phyloP scores from a whole-genome alignment of 345 rosid genomes.

The Hevea brasiliensis region DNA sequence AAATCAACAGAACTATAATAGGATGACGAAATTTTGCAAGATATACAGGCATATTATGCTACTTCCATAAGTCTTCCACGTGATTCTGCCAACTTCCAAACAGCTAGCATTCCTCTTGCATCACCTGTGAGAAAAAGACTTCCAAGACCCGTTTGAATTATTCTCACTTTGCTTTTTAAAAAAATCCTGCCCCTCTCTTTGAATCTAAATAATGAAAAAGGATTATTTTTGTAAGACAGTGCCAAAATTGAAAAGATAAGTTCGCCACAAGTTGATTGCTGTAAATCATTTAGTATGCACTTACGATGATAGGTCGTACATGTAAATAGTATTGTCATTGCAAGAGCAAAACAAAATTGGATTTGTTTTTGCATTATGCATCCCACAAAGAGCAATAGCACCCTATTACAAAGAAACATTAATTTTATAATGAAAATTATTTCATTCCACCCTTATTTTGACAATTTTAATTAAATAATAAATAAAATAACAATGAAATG shows the following conservation, averaged over 20 bases:
- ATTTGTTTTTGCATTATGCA: too few relatives aligned
- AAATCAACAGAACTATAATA: too few relatives aligned
- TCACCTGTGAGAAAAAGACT: constrained; percentile 56
- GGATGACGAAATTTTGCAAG: too few relatives aligned
- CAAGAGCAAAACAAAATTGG: too few relatives aligned
- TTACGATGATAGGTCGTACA: constrained; percentile 17
- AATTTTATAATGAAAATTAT: too few relatives aligned
- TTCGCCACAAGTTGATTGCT: too few relatives aligned
- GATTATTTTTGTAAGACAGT: too few relatives aligned
- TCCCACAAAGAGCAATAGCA: too few relatives aligned
- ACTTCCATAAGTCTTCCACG: not conserved
- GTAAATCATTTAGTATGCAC: not conserved
- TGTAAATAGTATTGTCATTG: constrained; percentile 8
- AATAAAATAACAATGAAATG: too few relatives aligned
- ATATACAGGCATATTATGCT: not conserved
- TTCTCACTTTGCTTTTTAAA: too few relatives aligned
- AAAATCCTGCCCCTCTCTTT: constrained; percentile 51
- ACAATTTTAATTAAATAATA: too few relatives aligned
- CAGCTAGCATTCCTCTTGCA: constrained; percentile 37
- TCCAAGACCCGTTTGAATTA: constrained; percentile 38
- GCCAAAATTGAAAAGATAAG: not conserved
- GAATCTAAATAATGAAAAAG: constrained; percentile 26
- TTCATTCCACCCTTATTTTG: constrained; percentile 15
- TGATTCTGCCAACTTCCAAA: constrained; percentile 34
- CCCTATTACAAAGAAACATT: too few relatives aligned